phyloP scores from a whole-genome alignment of 2,329 filamentous ascomycete genomes.

The Clonostachys sp. region DNA sequence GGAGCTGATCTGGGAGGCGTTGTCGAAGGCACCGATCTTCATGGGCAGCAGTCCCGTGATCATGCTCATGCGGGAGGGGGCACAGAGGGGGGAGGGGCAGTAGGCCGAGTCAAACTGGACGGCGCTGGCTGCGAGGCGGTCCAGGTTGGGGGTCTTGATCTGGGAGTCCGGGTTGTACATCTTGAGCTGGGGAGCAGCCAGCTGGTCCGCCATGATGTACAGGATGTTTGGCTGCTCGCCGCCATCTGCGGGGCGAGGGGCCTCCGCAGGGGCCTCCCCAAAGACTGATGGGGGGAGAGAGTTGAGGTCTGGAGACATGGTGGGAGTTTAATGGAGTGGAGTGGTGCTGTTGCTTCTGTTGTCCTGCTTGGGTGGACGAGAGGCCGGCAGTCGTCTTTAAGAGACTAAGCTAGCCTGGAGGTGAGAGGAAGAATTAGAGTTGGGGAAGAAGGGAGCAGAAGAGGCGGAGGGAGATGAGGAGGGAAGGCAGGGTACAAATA shows the following conservation, averaged over 20 bases:
- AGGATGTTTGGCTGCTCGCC: conserved; percentile 35
- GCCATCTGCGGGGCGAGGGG: conserved; percentile 9
- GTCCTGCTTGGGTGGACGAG: no score
- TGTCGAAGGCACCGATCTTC: conserved; percentile 89
- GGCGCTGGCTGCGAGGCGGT: conserved; percentile 73
- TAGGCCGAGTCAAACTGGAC: conserved; percentile 94
- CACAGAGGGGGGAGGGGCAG: conserved; percentile 89
- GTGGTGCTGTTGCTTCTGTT: background rate
- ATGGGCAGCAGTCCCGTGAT: conserved; percentile 88
- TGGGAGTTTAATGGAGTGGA: conserved; percentile 1
- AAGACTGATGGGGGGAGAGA: conserved; percentile 56
- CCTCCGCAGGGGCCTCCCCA: conserved; percentile 11
- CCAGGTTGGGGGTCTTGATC: conserved; percentile 89
- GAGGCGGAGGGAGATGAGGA: background rate
- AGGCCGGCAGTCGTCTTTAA: background rate
- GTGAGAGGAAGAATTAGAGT: background rate
- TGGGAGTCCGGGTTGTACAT: conserved; percentile 86
- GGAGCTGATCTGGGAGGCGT: conserved; percentile 77
- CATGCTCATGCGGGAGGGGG: conserved; percentile 90
- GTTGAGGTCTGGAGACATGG: conserved; percentile 72
- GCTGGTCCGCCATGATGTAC: conserved; percentile 96
- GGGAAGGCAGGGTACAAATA: background rate
- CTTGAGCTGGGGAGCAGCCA: conserved; percentile 84
- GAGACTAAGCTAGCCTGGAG: background rate
- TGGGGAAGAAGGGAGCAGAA: background rate